Evolutionary conservation across 73 alveolate species (phyloP).

Genomic region (Stentor coeruleus): DNA sequence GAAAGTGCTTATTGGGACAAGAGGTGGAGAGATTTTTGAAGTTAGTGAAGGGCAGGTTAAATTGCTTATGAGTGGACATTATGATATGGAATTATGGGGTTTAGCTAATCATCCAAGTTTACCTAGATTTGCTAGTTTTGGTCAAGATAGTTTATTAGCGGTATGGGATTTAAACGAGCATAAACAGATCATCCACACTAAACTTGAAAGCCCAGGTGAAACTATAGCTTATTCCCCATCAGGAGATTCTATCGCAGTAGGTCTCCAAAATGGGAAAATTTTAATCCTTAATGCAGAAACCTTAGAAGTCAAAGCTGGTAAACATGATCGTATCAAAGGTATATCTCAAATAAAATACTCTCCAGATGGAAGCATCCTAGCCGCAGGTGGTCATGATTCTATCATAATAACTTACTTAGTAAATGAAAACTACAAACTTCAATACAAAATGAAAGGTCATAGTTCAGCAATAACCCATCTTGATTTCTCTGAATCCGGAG

Average conservation of each 20-base stretch:
- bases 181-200: constrained; percentile 62
- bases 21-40: constrained; percentile 93
- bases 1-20: constrained; percentile 82
- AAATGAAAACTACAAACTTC: constrained; percentile 66
- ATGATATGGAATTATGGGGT: constrained; percentile 95
- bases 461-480: constrained; percentile 86
- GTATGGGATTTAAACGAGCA: constrained; percentile 85
- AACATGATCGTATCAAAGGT: constrained; percentile 78
- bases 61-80: constrained; percentile 87
- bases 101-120: constrained; percentile 85
- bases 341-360: constrained; percentile 88
- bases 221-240: constrained; percentile 78
- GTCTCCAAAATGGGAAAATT: constrained; percentile 66
- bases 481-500: constrained; percentile 88
- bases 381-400: constrained; percentile 92
- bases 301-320: constrained; percentile 61
- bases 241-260: constrained; percentile 85
- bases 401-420: constrained; percentile 82
- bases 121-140: constrained; percentile 82
- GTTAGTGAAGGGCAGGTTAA: constrained; percentile 42
- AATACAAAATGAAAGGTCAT: constrained; percentile 84
- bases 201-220: constrained; percentile 80
- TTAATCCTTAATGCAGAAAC: constrained; percentile 77
- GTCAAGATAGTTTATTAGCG: constrained; percentile 91
- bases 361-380: constrained; percentile 83